These are phyloP conservation scores for Pestalotiopsis sp. DNA, from an alignment of 2,329 filamentous ascomycete genomes.

Conservation along the genomic window DNA sequence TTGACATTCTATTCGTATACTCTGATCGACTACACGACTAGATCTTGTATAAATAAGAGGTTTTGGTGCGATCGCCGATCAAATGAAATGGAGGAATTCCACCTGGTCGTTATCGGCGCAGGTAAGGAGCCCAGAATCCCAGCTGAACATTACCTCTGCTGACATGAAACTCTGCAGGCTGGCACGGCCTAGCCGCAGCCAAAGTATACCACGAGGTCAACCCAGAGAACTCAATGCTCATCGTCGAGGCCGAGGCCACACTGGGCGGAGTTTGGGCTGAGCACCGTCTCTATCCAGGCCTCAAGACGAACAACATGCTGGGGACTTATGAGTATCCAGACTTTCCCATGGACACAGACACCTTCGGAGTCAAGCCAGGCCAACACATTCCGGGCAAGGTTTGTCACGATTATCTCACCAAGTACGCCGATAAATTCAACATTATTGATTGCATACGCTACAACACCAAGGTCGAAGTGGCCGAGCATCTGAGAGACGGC, in stretches of 20 bases:
- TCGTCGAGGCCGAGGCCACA: conserved; percentile 61
- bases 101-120: conserved; percentile 54
- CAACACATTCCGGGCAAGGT: conserved; percentile 62
- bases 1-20: no score
- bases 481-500: conserved; percentile 49
- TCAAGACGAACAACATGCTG: conserved; percentile 75
- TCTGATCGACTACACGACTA: no score
- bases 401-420: conserved; percentile 59
- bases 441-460: conserved; percentile 52
- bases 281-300: conserved; percentile 66
- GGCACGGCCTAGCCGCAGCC: conserved; percentile 58
- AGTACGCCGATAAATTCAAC: conserved; percentile 56
- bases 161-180: conserved; percentile 4
- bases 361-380: conserved; percentile 46
- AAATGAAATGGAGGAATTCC: conserved; percentile 43
- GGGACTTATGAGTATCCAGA: conserved; percentile 76
- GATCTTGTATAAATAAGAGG: no score
- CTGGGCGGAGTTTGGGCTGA: conserved; percentile 73
- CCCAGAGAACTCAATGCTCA: conserved; percentile 55
- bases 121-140: conserved; percentile 42
- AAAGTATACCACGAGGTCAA: conserved; percentile 64
- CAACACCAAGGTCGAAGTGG: conserved; percentile 51
- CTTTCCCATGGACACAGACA: conserved; percentile 67
- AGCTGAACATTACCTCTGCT: not conserved
- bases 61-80: no score